phyloP scores from a whole-genome alignment of 2,329 filamentous ascomycete species.

The Trichophyton verrucosum region DNA sequence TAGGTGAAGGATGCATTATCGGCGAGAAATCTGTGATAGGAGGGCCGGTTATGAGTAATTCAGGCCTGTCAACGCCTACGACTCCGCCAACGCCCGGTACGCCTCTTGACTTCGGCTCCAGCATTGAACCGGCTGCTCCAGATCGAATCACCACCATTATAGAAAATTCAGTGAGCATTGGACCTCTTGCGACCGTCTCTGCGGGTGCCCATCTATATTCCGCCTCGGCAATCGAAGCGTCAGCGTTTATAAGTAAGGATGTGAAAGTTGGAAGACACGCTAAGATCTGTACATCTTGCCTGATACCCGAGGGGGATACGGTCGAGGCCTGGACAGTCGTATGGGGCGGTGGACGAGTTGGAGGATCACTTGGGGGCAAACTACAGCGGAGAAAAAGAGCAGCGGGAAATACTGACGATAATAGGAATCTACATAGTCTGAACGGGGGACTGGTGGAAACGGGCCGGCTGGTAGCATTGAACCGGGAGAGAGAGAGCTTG shows the following conservation, averaged over 20 bases:
- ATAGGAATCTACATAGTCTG: constrained; percentile 5
- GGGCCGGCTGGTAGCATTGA: constrained; percentile 50
- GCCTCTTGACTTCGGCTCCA: neutral
- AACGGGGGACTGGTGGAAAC: constrained; percentile 41
- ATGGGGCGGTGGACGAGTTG: constrained; percentile 45
- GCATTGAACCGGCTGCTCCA: neutral
- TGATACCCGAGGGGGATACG: constrained; percentile 44
- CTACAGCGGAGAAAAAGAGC: constrained; percentile 24
- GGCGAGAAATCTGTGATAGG: constrained; percentile 48
- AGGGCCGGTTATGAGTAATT: constrained; percentile 27
- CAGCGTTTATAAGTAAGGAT: constrained; percentile 26
- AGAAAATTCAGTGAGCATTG: constrained; percentile 29
- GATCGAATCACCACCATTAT: constrained; percentile 16
- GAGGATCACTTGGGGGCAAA: constrained; percentile 14
- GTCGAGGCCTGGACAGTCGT: constrained; percentile 58
- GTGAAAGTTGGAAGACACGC: constrained; percentile 43
- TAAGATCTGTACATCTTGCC: constrained; percentile 54
- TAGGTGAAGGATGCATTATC: constrained; percentile 72
- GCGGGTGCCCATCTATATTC: constrained; percentile 31
- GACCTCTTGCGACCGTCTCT: constrained; percentile 25
- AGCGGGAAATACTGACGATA: constrained; percentile 22
- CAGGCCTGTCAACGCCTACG: constrained; percentile 3
- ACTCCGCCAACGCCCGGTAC: constrained; percentile 1
- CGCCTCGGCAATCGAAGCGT: constrained; percentile 33
- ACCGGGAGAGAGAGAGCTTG: constrained; percentile 56